Base-by-base conservation (phyloP, 441 rosid species). In the Aleurites moluccanus region DNA sequence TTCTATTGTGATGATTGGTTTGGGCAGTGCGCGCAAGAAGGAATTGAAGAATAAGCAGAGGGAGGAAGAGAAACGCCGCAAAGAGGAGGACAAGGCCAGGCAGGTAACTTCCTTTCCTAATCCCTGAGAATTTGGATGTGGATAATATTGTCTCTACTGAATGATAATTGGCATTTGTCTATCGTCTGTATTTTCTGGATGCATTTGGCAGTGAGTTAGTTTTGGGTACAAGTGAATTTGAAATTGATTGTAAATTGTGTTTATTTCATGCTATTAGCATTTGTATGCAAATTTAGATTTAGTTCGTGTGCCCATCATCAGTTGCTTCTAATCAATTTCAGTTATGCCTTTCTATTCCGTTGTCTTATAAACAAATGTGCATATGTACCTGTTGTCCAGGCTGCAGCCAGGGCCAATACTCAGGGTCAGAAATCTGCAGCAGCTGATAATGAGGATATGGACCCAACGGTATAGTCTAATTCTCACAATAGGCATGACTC, bases 381-480 rank as follows among this genome's bases (percentile, higher is more conserved):
- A 40, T n/a, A 35, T 73, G 10, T 66, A 74, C 35, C 10, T 73
- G 55, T 61, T 57, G 6, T 84, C 62, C 79, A 85, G 88, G 85
- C 88, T 56, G 87, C 88, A 64, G 83, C 80, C 62, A 85, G 77
- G 73, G 80, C 80, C 14, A 76, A 77, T 74, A 69, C 81, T 44
- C 87, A 83, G n/a, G 78, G 42, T 78, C 84, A 80, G 82, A 88
- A 81, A 78, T 63, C 78, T 56, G 83, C 76, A 73, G 88, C 83
- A 27, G 89, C 80, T 75, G 98, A 88, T 68, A 88, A 89, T 61
- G 94, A 93, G 3, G 93, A 93, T 55, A 90, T 89, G 93, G 97
- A 93, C 77, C 92, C 97, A 44, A 92, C 92, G 45, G 98, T 94
- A 83, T 73, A 15, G 16, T 67, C 3, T 27, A 44, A 14, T 70